Evolutionary conservation across 2,329 filamentous ascomycete genomes (phyloP), one percentile per base, ranked within the genome.

Genomic region (Talaromyces verruculosus): DNA sequence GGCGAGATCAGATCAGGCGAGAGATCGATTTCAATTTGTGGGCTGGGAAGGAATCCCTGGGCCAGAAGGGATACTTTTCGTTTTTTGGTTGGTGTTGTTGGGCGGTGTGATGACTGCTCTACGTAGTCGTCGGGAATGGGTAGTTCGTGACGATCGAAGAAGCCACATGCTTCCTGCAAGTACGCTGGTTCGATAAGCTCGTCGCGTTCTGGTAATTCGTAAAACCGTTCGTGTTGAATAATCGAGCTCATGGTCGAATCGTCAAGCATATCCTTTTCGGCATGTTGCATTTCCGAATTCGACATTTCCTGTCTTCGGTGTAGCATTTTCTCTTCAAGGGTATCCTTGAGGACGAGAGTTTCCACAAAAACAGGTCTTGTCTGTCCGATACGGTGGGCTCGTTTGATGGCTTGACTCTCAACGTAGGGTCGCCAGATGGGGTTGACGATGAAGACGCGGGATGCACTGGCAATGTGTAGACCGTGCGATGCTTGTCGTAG

Each of bases 381-480:
- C 76, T 97, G 93, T 11, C 92, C 93, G 71, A 97, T 96, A 13
- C 94, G 86, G 70, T 96, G 90, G 0, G 91, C 92, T 73, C 94
- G 89, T 67, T 96, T 96, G 68, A 97, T 92, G 0, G 94, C 94
- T 76, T 98, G 94, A 1, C 91, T 92, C 75, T 96, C 91, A 0
- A 96, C 85, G 69, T 91, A 82, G 0, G 92, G 92, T 62, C 93
- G 91, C 75, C 95, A 89, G 13, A 96, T 91, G 0, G 94, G 93
- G 69, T 90, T 94, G 64, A 96, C 85, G 68, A 98, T 97, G 77
- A 93, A 96, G 10, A 98, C 89, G 1, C 94, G 84, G 4, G 91
- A 95, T 1, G 93, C 93, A 11, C 87, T 88, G 61, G 88, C 89
- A 76, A 97, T 88, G 74, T 97, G 93, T 0, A 98, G 83, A 0